Base-by-base conservation (phyloP, 768 basidiomycete species). In the Agaricus subrufescens region DNA sequence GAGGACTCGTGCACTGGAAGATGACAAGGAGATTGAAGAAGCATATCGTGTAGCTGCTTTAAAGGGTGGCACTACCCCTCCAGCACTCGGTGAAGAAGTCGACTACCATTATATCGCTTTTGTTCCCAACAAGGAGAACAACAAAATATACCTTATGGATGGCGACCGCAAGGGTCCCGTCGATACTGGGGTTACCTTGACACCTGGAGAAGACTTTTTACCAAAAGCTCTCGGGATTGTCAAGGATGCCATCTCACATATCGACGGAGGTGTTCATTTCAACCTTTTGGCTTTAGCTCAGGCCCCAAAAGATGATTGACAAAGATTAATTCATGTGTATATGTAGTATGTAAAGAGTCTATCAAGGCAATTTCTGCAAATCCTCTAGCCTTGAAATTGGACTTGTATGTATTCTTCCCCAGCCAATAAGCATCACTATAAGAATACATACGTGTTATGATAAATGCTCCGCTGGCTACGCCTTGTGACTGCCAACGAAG, bases 101-200 rank as follows among this genome's bases (percentile, higher is more conserved):
- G 60, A 68, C 26, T 67, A 64, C 54, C 72, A 73, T 55, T 74
- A 70, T 59, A 63, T 71, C 30, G 67, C 66, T 47, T 72, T 72
- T 56, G 66, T 69, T 48, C 63, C 65, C 31, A 70, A 70, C 26
- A 59, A 62, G 19, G 55, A 62, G 54, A 62, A 65, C 54, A 65
- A 61, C 3, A 66, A 60, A 12, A 45, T 74, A 10, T 74, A 68
- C 52, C 71, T 72, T 61, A 56, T 74, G 65, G 68, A 73, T 51
- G 72, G 72, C 15, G 56, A 52, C 50, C 63, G 59, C 52, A 71
- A 70, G 49, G 72, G 71, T 6, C 71, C 71, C 0, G 47, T 70
- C 11, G 65, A 74, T 46, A 63, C 62, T 23, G 66, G 66, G 4
- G 48, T 57, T 1, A 46, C 50, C 26, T 25, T 63, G 34, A 54